Evolutionary conservation across 148 eudicot genomes (phyloP).

Genomic region (Cornus controversa): DNA sequence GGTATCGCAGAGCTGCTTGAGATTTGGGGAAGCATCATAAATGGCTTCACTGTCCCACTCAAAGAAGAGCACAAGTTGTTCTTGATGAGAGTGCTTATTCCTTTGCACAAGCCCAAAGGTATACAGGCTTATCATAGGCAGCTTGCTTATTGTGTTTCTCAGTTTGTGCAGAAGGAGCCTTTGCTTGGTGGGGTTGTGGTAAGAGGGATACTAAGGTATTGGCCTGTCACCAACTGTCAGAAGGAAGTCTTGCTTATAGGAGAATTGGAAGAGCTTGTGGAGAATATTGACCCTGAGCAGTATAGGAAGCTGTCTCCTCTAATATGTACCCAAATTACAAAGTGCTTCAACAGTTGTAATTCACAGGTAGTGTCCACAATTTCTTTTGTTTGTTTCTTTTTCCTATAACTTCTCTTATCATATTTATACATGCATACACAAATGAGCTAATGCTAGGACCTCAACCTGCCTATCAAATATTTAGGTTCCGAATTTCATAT

Average conservation of each 20-base stretch:
- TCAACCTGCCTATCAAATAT: not conserved
- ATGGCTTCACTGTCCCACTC: constrained; percentile 41
- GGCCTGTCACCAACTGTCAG: constrained; percentile 49
- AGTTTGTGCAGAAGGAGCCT: constrained; percentile 50
- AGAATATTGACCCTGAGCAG: constrained; percentile 31
- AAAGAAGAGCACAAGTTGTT: constrained; percentile 48
- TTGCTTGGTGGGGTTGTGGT: constrained; percentile 28
- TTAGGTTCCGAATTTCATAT: not conserved
- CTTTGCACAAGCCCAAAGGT: constrained; percentile 46
- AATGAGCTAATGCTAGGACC: too few relatives aligned
- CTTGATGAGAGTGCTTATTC: constrained; percentile 35
- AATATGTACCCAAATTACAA: constrained; percentile 37
- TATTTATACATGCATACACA: too few relatives aligned
- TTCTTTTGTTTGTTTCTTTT: not conserved
- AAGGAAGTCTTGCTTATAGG: constrained; percentile 48
- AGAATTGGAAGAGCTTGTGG: constrained; percentile 47
- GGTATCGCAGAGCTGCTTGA: constrained; percentile 51
- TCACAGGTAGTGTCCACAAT: constrained; percentile 35
- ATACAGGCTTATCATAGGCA: constrained; percentile 43
- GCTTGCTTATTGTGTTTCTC: constrained; percentile 46
- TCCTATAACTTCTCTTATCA: not conserved
- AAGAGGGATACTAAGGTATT: constrained; percentile 39
- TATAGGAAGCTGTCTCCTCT: constrained; percentile 34
- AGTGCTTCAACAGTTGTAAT: constrained; percentile 46
- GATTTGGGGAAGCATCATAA: constrained; percentile 54